Evolutionary conservation across 805 yeast genomes (phyloP), one percentile per base, ranked within the genome.

Genomic region (Alloascoidea hylecoeti): DNA sequence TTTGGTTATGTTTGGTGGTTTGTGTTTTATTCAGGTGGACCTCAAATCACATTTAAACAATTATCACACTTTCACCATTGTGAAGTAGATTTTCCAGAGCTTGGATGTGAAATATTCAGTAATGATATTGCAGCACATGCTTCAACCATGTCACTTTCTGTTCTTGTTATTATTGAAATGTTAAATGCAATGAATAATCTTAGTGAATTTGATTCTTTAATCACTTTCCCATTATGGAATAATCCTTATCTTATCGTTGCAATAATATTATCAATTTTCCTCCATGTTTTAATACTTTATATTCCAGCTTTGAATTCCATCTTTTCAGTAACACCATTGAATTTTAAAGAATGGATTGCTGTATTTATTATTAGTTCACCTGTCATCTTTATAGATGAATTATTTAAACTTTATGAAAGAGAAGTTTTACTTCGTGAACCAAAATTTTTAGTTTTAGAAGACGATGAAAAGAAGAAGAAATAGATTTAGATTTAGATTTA

Each of bases 1-100:
- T 56, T 58, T 39, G 66, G 66, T 4, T 61, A 61, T 39, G 57
- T 55, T 13, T 61, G 66, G 66, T 58, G 57, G 49, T 61, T 59
- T 44, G 38, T 60, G 38, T 47, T 40, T 36, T 54, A 56, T 38
- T 38, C 42, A 4, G 45, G 48, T 14, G 66, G 66, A 3, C 66
- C 66, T n/a, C 52, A 49, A 39, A 56, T 61, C 18, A 34, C 55
- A 4, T 61, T 46, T 41, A 14, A 41, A 32, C 57, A 60, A 41
- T 46, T 61, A 30, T 52, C 61, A 5, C 54, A 54, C 38, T 60
- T 60, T 49, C 64, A 59, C 30, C 47, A 52, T 35, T 60, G 66
- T 39, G 39, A 52, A 4, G 15, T 41, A 3, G 49, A 49, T 3
- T 51, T 52, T 44, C 51, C 58, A 16, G 51, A 49, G 34, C 49